Evolutionary conservation across 345 rosid genomes (phyloP), one percentile per base, ranked within the genome.

Genomic region (Anastatica hierochuntica): DNA sequence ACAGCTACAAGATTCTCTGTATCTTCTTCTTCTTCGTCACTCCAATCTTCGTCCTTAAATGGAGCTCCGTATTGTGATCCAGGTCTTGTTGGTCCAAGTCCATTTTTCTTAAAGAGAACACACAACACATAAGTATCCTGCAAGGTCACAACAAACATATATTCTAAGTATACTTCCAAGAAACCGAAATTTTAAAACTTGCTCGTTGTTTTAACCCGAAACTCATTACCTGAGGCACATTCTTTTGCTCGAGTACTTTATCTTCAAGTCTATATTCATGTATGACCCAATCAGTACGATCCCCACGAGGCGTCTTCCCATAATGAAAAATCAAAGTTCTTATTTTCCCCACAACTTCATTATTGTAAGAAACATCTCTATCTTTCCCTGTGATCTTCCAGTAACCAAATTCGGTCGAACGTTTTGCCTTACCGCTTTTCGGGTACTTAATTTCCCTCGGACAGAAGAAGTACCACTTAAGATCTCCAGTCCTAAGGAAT

Each of bases 361-460:
- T 11, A 12, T 75, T 70, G 63, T 73, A 51, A 5, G 16, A 34
- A 33, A 90, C 87, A 37, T 49, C 8, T 21, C 78, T 78, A 17
- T 87, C 98, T 8, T 74, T 82, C 14, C 96, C 98, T 0, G 92
- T 75, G 30, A 77, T 60, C 68, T 81, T 87, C 98, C 98, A 90
- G 43, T 19, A 87, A 10, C 95, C 96, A 29, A 53, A 56, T n/a
- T 31, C 70, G 23, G 87, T 82, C 0, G 81, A 57, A 21, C 95
- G 86, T 0, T 76, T 77, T 35, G 51, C 43, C 23, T 72, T 71
- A 4, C 4, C 54, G 2, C 96, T 82, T 12, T 10, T 70, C 2
- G 71, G 45, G 62, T 80, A 81, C 60, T 77, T 90, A 75, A 67
- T 86, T 58, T 57, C 79, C 10, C 74, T 52, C 0, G 96, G 84